phyloP scores from a whole-genome alignment of 2,329 filamentous ascomycete species.

The Hawksworthiomyces lignivorus region DNA sequence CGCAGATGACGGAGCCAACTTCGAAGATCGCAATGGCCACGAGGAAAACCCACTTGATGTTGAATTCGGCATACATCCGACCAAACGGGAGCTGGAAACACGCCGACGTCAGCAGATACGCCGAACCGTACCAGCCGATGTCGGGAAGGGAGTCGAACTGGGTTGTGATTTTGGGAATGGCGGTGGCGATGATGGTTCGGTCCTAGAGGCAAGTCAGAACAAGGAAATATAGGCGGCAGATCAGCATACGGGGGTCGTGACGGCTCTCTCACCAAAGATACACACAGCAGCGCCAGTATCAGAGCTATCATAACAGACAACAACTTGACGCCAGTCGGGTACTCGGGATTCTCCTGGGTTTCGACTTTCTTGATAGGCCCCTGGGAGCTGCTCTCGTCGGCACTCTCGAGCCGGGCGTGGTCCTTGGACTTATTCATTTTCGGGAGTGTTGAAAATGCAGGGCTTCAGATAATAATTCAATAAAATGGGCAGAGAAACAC shows the following conservation, averaged over 20 bases:
- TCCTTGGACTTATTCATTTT: too few species aligned
- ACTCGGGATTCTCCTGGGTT: neutral
- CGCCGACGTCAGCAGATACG: constrained; percentile 13
- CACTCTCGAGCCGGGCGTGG: too few species aligned
- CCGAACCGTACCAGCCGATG: constrained; percentile 40
- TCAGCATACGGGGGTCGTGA: neutral
- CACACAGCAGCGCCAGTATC: neutral
- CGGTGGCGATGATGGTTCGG: constrained; percentile 30
- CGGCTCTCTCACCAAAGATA: too few species aligned
- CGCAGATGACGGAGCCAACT: constrained; percentile 35
- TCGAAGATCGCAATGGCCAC: constrained; percentile 32
- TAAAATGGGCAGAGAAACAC: neutral
- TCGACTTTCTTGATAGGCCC: neutral
- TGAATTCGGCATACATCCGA: constrained; percentile 11
- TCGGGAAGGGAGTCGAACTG: constrained; percentile 34
- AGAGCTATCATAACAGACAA: neutral
- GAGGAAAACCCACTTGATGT: constrained; percentile 12
- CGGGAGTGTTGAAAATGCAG: too few species aligned
- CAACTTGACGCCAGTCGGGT: neutral
- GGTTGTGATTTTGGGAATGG: constrained; percentile 32
- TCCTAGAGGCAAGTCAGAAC: constrained; percentile 7
- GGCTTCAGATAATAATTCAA: neutral
- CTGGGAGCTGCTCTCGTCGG: too few species aligned
- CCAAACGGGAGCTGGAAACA: constrained; percentile 13
- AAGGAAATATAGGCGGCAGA: too few species aligned